Conservation (phyloP, 129 eudicot genomes). For the Solidago caesia region DNA sequence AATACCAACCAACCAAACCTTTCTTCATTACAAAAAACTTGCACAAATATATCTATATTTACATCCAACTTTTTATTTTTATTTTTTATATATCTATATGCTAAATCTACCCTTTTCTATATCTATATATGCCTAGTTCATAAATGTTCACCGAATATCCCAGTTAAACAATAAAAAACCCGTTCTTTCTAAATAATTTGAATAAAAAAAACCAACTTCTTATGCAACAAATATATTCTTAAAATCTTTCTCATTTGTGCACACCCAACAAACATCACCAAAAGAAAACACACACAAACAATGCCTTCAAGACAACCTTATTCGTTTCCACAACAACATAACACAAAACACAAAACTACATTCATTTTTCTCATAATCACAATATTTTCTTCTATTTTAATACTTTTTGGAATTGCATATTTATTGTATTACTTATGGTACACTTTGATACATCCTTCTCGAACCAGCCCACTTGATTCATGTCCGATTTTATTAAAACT, state of each 20-base stretch:
- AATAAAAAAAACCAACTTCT: too few relatives aligned
- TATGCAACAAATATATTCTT: too few relatives aligned
- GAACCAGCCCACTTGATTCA: slow-evolving; percentile 82
- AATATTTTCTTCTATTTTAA: slow-evolving; percentile 49
- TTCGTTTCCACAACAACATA: slow-evolving; percentile 27
- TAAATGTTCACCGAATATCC: too few relatives aligned
- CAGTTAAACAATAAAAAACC: too few relatives aligned
- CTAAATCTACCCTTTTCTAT: too few relatives aligned
- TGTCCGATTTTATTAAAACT: slow-evolving; percentile 52
- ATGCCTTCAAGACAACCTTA: slow-evolving; percentile 84
- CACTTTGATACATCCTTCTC: slow-evolving; percentile 52
- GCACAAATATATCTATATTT: too few relatives aligned
- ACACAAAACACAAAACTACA: slow-evolving; percentile 49
- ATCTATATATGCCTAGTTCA: too few relatives aligned
- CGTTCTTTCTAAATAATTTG: too few relatives aligned
- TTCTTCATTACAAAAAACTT: too few relatives aligned
- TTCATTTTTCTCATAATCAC: slow-evolving; percentile 53
- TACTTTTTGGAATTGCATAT: slow-evolving; percentile 58
- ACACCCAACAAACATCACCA: too few relatives aligned
- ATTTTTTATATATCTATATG: too few relatives aligned
- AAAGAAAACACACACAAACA: not conserved
- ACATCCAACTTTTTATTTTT: not conserved
- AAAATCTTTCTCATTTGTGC: not conserved
- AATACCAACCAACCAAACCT: not conserved
- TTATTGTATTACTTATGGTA: slow-evolving; percentile 70